Evolutionary conservation across 495 filamentous ascomycete species (phyloP).

Genomic region (Penicillium herquei): DNA sequence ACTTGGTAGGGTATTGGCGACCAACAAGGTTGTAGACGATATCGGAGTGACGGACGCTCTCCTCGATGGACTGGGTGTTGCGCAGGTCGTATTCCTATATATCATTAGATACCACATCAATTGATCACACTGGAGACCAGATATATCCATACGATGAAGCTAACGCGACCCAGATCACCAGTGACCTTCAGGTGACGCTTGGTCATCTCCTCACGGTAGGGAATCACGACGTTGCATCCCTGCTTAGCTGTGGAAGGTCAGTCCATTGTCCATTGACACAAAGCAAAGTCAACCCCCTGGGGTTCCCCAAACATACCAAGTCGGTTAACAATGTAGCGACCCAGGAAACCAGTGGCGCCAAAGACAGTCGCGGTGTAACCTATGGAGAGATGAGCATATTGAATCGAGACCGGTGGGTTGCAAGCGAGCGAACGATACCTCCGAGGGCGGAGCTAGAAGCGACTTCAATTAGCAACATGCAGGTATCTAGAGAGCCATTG

Average conservation of each 20-base stretch:
- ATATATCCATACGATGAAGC: conserved; percentile 65
- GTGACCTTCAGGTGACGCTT: conserved; percentile 95
- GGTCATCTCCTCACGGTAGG: conserved; percentile 94
- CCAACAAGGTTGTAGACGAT: conserved; percentile 96
- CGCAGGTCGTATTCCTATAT: conserved; percentile 86
- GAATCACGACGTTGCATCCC: conserved; percentile 91
- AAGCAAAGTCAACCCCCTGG: background rate
- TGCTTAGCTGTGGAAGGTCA: conserved; percentile 64
- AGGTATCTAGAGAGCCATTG: conserved; percentile 12
- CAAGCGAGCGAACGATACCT: conserved; percentile 55
- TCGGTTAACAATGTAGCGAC: conserved; percentile 95
- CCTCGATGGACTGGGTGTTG: conserved; percentile 95
- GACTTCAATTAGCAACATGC: conserved; percentile 22
- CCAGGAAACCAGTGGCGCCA: conserved; percentile 93
- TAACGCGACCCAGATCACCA: conserved; percentile 86
- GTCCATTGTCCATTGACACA: conserved; percentile 16
- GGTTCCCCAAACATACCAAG: conserved; percentile 61
- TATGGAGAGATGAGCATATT: conserved; percentile 39
- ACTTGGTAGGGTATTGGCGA: conserved; percentile 95
- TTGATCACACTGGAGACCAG: background rate
- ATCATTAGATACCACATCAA: conserved; percentile 12
- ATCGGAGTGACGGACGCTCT: conserved; percentile 93
- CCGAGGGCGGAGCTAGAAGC: conserved; percentile 70
- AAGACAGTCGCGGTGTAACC: conserved; percentile 97
- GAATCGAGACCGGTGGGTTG: conserved; percentile 16